phyloP scores from a whole-genome alignment of 345 rosid species.

The Moringa oleifera region DNA sequence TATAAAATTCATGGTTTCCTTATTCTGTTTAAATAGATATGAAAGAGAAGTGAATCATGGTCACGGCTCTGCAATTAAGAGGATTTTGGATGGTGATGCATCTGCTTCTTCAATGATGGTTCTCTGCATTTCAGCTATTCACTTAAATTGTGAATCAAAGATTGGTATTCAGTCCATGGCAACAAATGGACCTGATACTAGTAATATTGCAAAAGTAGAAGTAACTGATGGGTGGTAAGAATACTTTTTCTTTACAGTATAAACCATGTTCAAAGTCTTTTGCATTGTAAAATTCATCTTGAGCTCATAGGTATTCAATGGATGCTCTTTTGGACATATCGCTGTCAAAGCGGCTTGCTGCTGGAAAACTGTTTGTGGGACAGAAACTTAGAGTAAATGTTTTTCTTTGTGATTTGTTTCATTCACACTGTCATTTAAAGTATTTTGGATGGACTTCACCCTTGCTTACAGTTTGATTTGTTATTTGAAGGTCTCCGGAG shows the following conservation, averaged over 20 bases:
- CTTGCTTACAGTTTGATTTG: conserved; percentile 24
- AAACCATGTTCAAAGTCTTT: background rate
- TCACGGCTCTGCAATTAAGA: conserved; percentile 82
- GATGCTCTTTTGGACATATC: conserved; percentile 61
- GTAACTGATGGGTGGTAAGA: conserved; percentile 95
- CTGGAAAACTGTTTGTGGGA: conserved; percentile 76
- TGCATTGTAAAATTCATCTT: conserved; percentile 16
- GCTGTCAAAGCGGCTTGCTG: conserved; percentile 54
- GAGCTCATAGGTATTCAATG: conserved; percentile 65
- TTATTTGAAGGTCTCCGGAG: conserved; percentile 74
- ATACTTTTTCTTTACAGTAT: conserved; percentile 15
- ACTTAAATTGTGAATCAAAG: conserved; percentile 24
- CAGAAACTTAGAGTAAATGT: conserved; percentile 82
- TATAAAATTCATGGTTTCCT: conserved; percentile 9
- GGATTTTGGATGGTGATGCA: conserved; percentile 83
- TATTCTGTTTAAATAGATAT: conserved; percentile 41
- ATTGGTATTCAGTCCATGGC: conserved; percentile 24
- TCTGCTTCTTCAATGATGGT: conserved; percentile 68
- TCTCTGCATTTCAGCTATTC: conserved; percentile 66
- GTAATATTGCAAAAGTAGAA: conserved; percentile 50
- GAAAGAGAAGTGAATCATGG: conserved; percentile 94
- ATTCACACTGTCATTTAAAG: background rate
- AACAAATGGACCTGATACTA: conserved; percentile 30
- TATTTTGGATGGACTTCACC: conserved; percentile 1
- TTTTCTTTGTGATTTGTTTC: conserved; percentile 12